These are phyloP conservation scores for Paracamarosporium sp. DNA, from an alignment of 2,329 filamentous ascomycete species.

Conservation along the genomic window DNA sequence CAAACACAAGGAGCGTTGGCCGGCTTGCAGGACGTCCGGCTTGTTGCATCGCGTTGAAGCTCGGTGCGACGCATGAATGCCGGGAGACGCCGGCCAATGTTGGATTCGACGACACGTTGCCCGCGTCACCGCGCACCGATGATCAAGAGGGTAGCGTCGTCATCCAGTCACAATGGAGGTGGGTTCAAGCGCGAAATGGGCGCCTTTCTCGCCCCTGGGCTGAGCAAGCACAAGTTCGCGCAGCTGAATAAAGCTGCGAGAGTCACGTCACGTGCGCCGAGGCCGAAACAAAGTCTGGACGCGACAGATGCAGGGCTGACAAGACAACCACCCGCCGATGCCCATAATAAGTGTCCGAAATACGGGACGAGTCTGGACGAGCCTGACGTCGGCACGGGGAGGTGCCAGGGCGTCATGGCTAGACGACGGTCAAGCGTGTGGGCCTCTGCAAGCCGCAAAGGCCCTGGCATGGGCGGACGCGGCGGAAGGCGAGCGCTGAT, in stretches of 20 bases:
- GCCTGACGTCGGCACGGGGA: background rate
- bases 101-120: background rate
- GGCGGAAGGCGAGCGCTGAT: background rate
- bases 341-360: conserved; percentile 9
- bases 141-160: background rate
- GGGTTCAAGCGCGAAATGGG: no score
- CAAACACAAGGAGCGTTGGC: no score
- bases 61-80: background rate
- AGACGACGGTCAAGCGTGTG: background rate
- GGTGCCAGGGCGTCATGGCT: background rate
- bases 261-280: conserved; percentile 5
- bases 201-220: no score
- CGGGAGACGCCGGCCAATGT: background rate
- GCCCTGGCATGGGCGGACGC: background rate
- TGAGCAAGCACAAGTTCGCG: background rate
- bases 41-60: background rate
- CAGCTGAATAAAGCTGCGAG: background rate
- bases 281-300: background rate
- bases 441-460: background rate
- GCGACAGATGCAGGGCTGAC: conserved; percentile 3
- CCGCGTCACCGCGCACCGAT: conserved; percentile 1
- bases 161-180: no score
- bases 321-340: conserved; percentile 3
- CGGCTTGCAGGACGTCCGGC: background rate
- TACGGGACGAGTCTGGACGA: conserved; percentile 4